Conservation (phyloP, 371 early-diverging fungal genomes). For the Blakeslea trispora region DNA sequence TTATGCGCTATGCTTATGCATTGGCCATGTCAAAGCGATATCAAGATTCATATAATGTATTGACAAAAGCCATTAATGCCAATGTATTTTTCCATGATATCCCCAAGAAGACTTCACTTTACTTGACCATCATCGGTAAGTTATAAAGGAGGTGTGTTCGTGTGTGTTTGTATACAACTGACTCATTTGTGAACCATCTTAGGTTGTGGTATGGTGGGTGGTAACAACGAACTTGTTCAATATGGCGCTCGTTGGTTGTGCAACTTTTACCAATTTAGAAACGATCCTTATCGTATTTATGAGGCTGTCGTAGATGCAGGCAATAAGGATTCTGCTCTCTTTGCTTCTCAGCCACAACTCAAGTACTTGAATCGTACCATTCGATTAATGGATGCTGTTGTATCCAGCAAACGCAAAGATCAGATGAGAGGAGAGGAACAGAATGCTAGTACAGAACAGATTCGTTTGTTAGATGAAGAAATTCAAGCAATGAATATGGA, state of each 20-base stretch:
- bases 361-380: constrained; percentile 49
- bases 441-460: constrained; percentile 4
- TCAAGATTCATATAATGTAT: constrained; percentile 62
- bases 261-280: constrained; percentile 35
- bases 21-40: constrained; percentile 58
- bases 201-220: constrained; percentile 55
- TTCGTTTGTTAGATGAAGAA: constrained; percentile 23
- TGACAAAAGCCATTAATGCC: constrained; percentile 61
- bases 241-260: constrained; percentile 56
- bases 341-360: constrained; percentile 3
- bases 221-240: constrained; percentile 36
- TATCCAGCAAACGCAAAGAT: constrained; percentile 3
- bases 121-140: constrained; percentile 65
- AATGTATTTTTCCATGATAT: constrained; percentile 71
- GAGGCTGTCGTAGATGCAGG: constrained; percentile 34
- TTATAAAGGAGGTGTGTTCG: no score
- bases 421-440: background rate
- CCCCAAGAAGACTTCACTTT: constrained; percentile 44
- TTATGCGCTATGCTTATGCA: constrained; percentile 68
- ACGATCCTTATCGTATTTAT: constrained; percentile 63
- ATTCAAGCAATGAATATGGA: constrained; percentile 26
- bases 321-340: background rate
- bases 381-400: constrained; percentile 42
- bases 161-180: no score
- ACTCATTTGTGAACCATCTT: no score